phyloP scores from a whole-genome alignment of 176 grass and related monocot genomes.

The Zea mays region Zm-B73-REFERENCE-NAM-5.0 NC_050098.1:170675001-170675500 shows the following conservation, averaged over 20 bases:
- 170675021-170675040: constrained; percentile 17
- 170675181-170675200: constrained; percentile 94
- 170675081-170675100: constrained; percentile 71
- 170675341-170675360: constrained; percentile 98
- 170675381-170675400: constrained; percentile 76
- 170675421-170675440: constrained; percentile 86
- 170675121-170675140: constrained; percentile 70
- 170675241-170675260: constrained; percentile 12
- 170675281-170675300: constrained; percentile 56
- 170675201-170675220: neutral
- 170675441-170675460: constrained; percentile 75
- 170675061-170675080: constrained; percentile 84
- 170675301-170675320: constrained; percentile 92
- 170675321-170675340: constrained; percentile 85
- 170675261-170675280: constrained; percentile 20
- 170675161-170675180: constrained; percentile 65
- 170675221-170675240: constrained; percentile 23
- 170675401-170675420: constrained; percentile 70
- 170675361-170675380: constrained; percentile 94
- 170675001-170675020: constrained; percentile 23
- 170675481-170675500: constrained; percentile 74
- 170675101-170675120: constrained; percentile 67
- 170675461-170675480: constrained; percentile 85
- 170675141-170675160: constrained; percentile 73
- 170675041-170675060: constrained; percentile 54